phyloP scores from a whole-genome alignment of 495 filamentous ascomycete genomes.

The Hypomontagnella submonticulosa region DNA sequence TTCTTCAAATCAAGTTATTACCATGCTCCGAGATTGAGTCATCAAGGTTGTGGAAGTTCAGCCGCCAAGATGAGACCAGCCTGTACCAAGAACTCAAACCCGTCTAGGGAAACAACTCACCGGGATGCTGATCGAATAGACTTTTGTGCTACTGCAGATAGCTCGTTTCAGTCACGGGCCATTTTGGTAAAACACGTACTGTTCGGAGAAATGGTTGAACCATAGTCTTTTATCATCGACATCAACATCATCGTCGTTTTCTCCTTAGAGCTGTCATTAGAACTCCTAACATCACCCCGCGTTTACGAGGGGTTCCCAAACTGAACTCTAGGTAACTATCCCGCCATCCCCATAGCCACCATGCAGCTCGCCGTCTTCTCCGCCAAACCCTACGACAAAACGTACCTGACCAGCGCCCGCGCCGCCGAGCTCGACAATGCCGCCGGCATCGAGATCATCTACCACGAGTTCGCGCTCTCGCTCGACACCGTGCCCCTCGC shows the following conservation, averaged over 20 bases:
- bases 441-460: slow-evolving; percentile 54
- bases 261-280: not conserved
- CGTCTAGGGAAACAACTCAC: slow-evolving; percentile 3
- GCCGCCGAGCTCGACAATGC: slow-evolving; percentile 31
- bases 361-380: slow-evolving; percentile 72
- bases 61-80: slow-evolving; percentile 26
- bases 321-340: not conserved
- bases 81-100: not conserved
- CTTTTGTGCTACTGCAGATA: slow-evolving; percentile 1
- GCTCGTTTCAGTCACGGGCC: no score
- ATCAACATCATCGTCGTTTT: not conserved
- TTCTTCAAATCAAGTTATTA: not conserved
- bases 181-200: no score
- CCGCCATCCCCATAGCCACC: slow-evolving; percentile 7
- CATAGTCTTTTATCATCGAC: not conserved
- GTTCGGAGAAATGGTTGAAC: not conserved
- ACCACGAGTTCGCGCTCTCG: slow-evolving; percentile 67
- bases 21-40: not conserved
- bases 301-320: no score
- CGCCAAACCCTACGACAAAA: slow-evolving; percentile 69
- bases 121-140: no score
- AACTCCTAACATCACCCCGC: not conserved
- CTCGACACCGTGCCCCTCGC: slow-evolving; percentile 67
- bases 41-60: slow-evolving; percentile 27
- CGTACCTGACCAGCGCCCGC: slow-evolving; percentile 57